Evolutionary conservation across 192 early-diverging fungal genomes (phyloP).

Genomic region (Entophlyctis luteolus): DNA sequence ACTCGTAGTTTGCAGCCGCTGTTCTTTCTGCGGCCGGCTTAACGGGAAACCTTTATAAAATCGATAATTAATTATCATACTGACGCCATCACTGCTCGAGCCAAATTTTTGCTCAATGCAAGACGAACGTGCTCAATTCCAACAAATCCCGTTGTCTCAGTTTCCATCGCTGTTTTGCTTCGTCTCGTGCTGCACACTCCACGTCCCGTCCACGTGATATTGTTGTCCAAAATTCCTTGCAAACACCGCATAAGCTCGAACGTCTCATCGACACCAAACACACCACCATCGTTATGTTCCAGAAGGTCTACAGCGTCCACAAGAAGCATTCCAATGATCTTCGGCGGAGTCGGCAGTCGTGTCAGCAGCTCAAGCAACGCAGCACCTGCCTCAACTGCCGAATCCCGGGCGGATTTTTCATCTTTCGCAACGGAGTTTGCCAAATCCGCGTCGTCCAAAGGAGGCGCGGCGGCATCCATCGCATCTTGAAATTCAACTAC

Average conservation of each 20-base stretch:
- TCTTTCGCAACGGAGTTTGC: background rate
- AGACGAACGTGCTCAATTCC: slow-evolving; percentile 1
- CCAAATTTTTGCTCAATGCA: slow-evolving; percentile 16
- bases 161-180: slow-evolving; percentile 1
- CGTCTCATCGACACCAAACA: slow-evolving; percentile 1
- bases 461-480: background rate
- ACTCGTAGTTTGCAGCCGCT: too few species aligned
- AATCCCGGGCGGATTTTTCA: background rate
- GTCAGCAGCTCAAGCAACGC: background rate
- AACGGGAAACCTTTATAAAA: too few species aligned
- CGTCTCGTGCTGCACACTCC: too few species aligned
- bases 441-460: background rate
- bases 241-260: slow-evolving; percentile 20
- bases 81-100: slow-evolving; percentile 16
- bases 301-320: background rate
- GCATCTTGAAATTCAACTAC: background rate
- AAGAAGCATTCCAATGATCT: background rate
- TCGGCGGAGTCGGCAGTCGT: background rate
- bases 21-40: too few species aligned
- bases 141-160: background rate
- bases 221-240: background rate
- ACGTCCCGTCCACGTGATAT: too few species aligned
- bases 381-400: background rate
- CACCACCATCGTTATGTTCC: background rate
- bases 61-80: background rate